Evolutionary conservation across 768 basidiomycete genomes (phyloP), one percentile per base, ranked within the genome.

Genomic region (Boletus pseudopeckii): DNA sequence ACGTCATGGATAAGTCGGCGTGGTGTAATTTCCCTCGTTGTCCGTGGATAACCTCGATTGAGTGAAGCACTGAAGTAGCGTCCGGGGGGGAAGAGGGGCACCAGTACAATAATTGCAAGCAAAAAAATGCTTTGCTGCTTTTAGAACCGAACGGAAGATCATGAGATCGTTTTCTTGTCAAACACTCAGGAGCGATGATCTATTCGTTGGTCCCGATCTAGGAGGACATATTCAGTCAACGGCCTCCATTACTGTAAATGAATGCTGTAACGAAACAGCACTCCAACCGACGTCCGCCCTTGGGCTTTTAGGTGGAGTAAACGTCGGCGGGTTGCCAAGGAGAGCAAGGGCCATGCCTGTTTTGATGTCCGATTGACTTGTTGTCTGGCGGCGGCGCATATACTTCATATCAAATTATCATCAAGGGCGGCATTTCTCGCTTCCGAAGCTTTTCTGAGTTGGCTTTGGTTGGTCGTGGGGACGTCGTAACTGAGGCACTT

Each of bases 1-100:
- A 67, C 63, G 64, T 45, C 44, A 66, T 30, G 50, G 57, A 65
- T 65, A 67, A 62, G 60, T 65, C 42, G 65, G 60, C 60, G 63
- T 51, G 9, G 47, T 41, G 18, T 17, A 17, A 11, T 49, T 65
- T 56, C 63, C 65, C 34, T 55, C 44, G 34, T 49, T 32, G 61
- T 50, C 26, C 7, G 55, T 57, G 53, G 49, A 52, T 50, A 62
- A 43, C 57, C 55, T 49, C 46, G 45, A 40, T 39, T 41, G 49
- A 30, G 46, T 48, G 50, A 49, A 41, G 3, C 32, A 38, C 36
- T 15, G 39, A 15, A 38, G 41, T 3, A 24, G 22, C 18, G 13
- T 49, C 52, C 52, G 15, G 39, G 42, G 45, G 32, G 18, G 8
- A 8, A 18, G 36, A 38, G 36, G 28, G 18, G 17, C 11, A 30